Evolutionary conservation across 2,329 filamentous ascomycete species (phyloP), one percentile per base, ranked within the genome.

Genomic region (Stagonosporopsis cucurbitacearum): DNA sequence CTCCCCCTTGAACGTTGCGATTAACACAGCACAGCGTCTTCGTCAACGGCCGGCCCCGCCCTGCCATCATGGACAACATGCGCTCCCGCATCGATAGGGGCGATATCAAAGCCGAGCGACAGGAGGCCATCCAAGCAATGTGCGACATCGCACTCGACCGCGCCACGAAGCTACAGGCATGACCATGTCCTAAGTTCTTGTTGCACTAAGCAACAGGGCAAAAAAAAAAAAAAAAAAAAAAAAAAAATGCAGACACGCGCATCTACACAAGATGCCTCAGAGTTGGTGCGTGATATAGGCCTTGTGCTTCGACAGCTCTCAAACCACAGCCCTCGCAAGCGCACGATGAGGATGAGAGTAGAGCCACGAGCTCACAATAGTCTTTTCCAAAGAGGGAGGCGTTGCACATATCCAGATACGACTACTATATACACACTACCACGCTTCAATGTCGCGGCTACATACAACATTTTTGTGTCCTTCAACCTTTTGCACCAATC

Each of bases 71-170:
- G 88, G 81, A 85, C 59, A 88, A 96, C 67, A 96, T 96, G 90
- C 83, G 83, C 59, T 73, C 77, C 48, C 82, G 93, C 48, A 96
- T 96, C 68, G 84, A 82, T 15, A 79, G 88, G 48, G 86, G 83
- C 1, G 84, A 94, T 72, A 79, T 87, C 47, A 76, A 80, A 22
- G 80, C 80, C 15, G 93, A 97, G 77, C 85, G 92, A 58, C 74
- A 79, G 52, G 90, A 90, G 64, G 91, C 86, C 6, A 88, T 96
- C 45, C 82, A 89, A 89, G 92, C 93, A 36, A 96, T 97, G 91
- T 92, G 91, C 69, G 90, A 92, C 67, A 97, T 97, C 70, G 93
- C 93, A 26, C 84, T 85, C 47, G 91, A 96, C 69, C 84, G 93
- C 44, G 91, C 88, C 1, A 74, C 76, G 28, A 96, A 92, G 75